These are phyloP conservation scores for Trichoderma arundinaceum DNA, from an alignment of 2,329 filamentous ascomycete genomes.

Conservation along the genomic window DNA sequence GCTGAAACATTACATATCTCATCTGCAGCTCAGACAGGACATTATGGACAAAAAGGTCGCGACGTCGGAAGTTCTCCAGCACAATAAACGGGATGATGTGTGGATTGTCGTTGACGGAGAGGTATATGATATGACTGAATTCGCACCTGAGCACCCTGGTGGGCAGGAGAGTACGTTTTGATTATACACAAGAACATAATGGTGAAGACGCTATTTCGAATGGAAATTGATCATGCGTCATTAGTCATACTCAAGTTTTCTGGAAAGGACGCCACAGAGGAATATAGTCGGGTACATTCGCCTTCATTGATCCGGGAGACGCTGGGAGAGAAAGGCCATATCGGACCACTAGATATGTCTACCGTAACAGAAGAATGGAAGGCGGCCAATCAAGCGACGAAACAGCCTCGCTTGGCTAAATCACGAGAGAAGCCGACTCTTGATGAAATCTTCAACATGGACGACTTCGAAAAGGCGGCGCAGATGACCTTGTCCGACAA, in stretches of 20 bases:
- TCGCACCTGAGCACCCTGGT: constrained; percentile 22
- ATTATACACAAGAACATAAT: no score
- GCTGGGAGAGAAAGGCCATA: constrained; percentile 8
- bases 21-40: neutral
- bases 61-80: neutral
- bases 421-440: neutral
- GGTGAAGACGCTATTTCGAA: neutral
- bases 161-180: constrained; percentile 19
- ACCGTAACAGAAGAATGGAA: constrained; percentile 18
- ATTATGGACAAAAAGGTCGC: constrained; percentile 5
- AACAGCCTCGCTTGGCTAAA: no score
- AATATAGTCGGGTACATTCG: constrained; percentile 22
- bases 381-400: neutral
- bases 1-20: neutral
- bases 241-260: constrained; percentile 18
- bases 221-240: neutral
- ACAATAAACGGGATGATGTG: constrained; percentile 5
- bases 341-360: constrained; percentile 13
- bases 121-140: constrained; percentile 24
- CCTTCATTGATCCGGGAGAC: constrained; percentile 25
- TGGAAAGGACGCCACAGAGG: constrained; percentile 20
- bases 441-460: constrained; percentile 18
- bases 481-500: constrained; percentile 8
- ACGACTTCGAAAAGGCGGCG: constrained; percentile 26
- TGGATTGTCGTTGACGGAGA: constrained; percentile 27